Conservation (phyloP, 441 rosid species). For the Gossypium schwendimanii region DNA sequence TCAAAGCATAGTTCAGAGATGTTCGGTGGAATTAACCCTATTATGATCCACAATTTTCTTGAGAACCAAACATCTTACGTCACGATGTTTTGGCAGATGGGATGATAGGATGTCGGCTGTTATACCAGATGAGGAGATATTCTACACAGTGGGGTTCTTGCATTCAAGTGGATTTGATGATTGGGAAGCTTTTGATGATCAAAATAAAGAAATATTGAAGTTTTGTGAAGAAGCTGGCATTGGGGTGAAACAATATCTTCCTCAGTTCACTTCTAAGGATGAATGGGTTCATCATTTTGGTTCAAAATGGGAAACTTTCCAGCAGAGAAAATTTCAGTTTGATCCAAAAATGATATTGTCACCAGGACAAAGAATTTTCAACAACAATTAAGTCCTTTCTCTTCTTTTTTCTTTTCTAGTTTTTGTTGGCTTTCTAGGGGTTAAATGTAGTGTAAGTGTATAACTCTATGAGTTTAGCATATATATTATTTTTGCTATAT, state of each 20-base stretch:
- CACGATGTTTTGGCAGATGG: slow-evolving; percentile 49
- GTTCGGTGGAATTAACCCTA: not conserved
- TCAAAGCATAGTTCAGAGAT: not conserved
- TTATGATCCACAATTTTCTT: not conserved
- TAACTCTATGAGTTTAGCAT: not conserved
- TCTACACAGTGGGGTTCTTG: slow-evolving; percentile 74
- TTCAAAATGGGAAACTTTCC: slow-evolving; percentile 58
- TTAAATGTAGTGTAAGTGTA: not conserved
- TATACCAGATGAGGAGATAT: slow-evolving; percentile 67
- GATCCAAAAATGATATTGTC: slow-evolving; percentile 75
- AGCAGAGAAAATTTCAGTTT: slow-evolving; percentile 45
- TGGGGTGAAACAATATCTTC: slow-evolving; percentile 54
- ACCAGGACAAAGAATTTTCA: slow-evolving; percentile 83
- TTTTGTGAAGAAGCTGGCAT: slow-evolving; percentile 55
- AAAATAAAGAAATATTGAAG: slow-evolving; percentile 48
- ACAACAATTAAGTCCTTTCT: not conserved
- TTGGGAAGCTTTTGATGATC: slow-evolving; percentile 49
- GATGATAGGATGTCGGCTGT: slow-evolving; percentile 61
- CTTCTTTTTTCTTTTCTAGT: not conserved
- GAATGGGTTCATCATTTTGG: slow-evolving; percentile 79
- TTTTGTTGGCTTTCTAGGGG: not conserved
- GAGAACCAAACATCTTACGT: not conserved
- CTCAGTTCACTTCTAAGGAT: slow-evolving; percentile 37
- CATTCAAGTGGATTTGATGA: slow-evolving; percentile 57
- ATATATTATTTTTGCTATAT: not conserved